Evolutionary conservation across 495 filamentous ascomycete genomes (phyloP).

Genomic region (Penicilliopsis zonata): DNA sequence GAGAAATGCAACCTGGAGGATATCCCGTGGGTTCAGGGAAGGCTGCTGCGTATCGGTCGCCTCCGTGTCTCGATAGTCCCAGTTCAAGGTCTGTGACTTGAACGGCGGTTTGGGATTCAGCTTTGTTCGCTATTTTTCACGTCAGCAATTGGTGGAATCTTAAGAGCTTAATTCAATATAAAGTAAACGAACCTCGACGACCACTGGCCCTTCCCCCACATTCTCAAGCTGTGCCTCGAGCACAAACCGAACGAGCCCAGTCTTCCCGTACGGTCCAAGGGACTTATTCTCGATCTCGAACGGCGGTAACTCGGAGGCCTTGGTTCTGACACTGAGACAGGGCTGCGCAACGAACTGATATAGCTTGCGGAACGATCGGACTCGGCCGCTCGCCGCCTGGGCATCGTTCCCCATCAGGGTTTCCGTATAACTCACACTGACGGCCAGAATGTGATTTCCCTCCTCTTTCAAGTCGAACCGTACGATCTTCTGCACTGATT

Average conservation of each 20-base stretch:
- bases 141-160: no score
- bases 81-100: conserved; percentile 44
- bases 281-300: conserved; percentile 31
- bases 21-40: conserved; percentile 71
- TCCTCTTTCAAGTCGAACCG: conserved; percentile 86
- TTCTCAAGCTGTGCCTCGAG: conserved; percentile 95
- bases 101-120: conserved; percentile 44
- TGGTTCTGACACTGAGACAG: conserved; percentile 81
- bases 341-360: conserved; percentile 94
- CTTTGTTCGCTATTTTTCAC: conserved; percentile 29
- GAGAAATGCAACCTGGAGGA: conserved; percentile 84
- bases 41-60: conserved; percentile 31
- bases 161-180: no score
- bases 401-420: conserved; percentile 39
- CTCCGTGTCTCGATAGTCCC: conserved; percentile 31
- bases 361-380: conserved; percentile 83
- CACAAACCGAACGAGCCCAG: conserved; percentile 36
- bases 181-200: conserved; percentile 23
- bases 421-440: conserved; percentile 84
- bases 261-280: conserved; percentile 33
- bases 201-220: conserved; percentile 45
- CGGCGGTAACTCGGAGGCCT: conserved; percentile 50
- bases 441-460: conserved; percentile 85
- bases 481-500: conserved; percentile 72
- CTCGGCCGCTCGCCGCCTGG: conserved; percentile 52